These are phyloP conservation scores for Nephelium lappaceum DNA, from an alignment of 345 rosid genomes.

Conservation along the genomic window DNA sequence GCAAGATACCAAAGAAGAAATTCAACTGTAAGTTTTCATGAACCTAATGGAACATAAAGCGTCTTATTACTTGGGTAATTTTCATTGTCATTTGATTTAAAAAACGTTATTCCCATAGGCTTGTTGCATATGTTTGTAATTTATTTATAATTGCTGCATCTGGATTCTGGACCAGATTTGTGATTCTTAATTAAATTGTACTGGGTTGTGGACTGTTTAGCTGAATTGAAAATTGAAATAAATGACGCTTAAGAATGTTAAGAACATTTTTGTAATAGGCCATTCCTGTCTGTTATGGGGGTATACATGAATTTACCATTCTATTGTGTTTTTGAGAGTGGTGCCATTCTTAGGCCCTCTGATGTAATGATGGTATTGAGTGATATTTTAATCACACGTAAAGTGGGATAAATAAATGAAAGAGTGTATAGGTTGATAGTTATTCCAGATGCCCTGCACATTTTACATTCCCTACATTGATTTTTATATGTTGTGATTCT, in stretches of 20 bases:
- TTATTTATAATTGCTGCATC: not conserved
- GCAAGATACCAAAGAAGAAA: conserved; percentile 79
- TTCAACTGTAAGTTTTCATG: conserved; percentile 68
- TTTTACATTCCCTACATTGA: not conserved
- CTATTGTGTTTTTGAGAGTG: not conserved
- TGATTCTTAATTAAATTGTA: not conserved
- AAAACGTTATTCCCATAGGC: not conserved
- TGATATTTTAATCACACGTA: not conserved
- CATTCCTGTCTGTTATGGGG: conserved; percentile 1
- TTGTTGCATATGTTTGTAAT: not conserved
- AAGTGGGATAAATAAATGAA: conserved; percentile 1
- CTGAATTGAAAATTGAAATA: not conserved
- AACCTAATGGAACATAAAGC: not conserved
- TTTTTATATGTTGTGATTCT: not conserved
- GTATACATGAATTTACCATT: not conserved
- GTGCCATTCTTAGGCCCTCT: not conserved
- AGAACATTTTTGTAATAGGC: not conserved
- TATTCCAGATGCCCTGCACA: not conserved
- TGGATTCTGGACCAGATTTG: too few species aligned
- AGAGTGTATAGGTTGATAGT: not conserved
- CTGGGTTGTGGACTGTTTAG: not conserved
- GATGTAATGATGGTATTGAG: not conserved
- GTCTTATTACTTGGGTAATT: not conserved
- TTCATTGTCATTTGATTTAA: not conserved
- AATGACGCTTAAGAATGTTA: not conserved